These are phyloP conservation scores for Kwoniella sp. DNA, from an alignment of 768 basidiomycete genomes.

Conservation along the genomic window DNA sequence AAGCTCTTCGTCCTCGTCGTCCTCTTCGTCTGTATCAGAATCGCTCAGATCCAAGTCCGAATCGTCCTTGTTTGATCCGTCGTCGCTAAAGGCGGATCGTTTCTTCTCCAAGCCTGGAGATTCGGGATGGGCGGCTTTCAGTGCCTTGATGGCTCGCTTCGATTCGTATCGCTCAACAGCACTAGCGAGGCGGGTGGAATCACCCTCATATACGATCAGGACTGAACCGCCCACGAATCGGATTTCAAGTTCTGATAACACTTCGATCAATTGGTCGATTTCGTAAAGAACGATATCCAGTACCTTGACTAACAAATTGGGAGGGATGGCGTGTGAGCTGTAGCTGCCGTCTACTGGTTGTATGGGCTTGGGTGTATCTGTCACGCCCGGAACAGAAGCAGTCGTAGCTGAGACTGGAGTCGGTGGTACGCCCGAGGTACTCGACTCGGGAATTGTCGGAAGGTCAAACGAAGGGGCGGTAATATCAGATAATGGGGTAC, in stretches of 20 bases:
- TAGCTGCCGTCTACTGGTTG: not conserved
- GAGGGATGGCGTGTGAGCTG: constrained; percentile 28
- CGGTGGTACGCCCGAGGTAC: constrained; percentile 8
- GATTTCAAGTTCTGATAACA: constrained; percentile 64
- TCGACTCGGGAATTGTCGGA: not conserved
- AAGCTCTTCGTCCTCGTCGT: constrained; percentile 30
- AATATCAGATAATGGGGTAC: not conserved
- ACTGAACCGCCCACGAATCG: constrained; percentile 82
- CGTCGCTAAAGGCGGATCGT: constrained; percentile 30
- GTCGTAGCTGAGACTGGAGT: constrained; percentile 16
- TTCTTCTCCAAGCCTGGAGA: constrained; percentile 17
- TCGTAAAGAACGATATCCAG: constrained; percentile 62
- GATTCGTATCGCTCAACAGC: constrained; percentile 48
- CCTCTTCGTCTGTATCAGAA: constrained; percentile 22
- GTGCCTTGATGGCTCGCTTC: constrained; percentile 12
- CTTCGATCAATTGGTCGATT: constrained; percentile 59
- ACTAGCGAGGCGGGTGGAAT: constrained; percentile 57
- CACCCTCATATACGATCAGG: constrained; percentile 77
- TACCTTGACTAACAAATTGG: constrained; percentile 62
- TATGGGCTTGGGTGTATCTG: not conserved
- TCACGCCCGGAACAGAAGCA: not conserved
- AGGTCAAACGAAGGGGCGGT: not conserved
- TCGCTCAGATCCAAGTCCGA: constrained; percentile 26
- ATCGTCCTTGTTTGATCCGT: constrained; percentile 20
- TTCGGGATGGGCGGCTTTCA: constrained; percentile 8